phyloP scores from a whole-genome alignment of 2,329 filamentous ascomycete species.

The Hypoxylon sp. region DNA sequence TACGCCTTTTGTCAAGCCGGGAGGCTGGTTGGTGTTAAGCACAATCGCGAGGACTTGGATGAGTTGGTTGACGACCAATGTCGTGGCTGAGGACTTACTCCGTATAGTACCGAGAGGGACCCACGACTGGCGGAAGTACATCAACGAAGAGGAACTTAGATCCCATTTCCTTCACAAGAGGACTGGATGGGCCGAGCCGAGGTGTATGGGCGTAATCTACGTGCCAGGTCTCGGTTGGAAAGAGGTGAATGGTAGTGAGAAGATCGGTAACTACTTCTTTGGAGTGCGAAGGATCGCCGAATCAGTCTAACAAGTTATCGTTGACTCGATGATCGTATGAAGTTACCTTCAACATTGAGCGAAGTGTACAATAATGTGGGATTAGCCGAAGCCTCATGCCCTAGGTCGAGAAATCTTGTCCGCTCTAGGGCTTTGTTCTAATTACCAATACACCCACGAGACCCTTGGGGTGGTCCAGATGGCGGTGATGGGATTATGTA shows the following conservation, averaged over 20 bases:
- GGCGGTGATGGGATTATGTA: background rate
- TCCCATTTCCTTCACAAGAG: slow-evolving; percentile 66
- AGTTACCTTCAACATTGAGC: background rate
- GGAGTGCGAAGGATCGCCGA: slow-evolving; percentile 66
- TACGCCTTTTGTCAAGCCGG: slow-evolving; percentile 83
- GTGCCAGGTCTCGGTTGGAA: slow-evolving; percentile 93
- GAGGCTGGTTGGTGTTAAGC: slow-evolving; percentile 92
- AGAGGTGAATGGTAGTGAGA: slow-evolving; percentile 84
- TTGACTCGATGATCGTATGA: background rate
- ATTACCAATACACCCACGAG: slow-evolving; percentile 9
- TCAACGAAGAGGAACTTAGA: slow-evolving; percentile 85
- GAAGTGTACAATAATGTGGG: background rate
- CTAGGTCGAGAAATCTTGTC: background rate
- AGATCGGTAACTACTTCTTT: slow-evolving; percentile 96
- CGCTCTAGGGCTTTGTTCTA: background rate
- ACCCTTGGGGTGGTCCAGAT: background rate
- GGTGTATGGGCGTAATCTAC: slow-evolving; percentile 87
- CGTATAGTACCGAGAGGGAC: slow-evolving; percentile 92
- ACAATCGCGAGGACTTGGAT: slow-evolving; percentile 92
- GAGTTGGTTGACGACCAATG: slow-evolving; percentile 92
- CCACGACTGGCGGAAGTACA: slow-evolving; percentile 96
- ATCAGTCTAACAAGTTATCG: slow-evolving; percentile 9
- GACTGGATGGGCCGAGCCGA: slow-evolving; percentile 70
- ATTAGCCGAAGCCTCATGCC: background rate
- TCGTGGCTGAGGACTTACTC: slow-evolving; percentile 89